These are phyloP conservation scores for Dacryopinax primogenitus DNA, from an alignment of 768 basidiomycete species.

Conservation along the genomic window DNA sequence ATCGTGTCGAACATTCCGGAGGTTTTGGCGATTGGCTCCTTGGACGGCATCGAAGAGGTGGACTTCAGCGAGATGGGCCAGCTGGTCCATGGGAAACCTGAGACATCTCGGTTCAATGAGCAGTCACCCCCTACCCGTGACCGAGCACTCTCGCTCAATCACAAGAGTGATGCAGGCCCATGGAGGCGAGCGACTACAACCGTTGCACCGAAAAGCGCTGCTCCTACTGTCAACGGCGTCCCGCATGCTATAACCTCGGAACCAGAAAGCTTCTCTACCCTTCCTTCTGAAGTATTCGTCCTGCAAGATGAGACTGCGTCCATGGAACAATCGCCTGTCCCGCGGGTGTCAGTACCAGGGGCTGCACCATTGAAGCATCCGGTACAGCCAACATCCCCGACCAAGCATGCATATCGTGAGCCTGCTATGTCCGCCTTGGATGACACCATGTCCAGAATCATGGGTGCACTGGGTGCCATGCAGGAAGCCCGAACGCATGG, in stretches of 20 bases:
- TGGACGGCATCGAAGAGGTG: constrained; percentile 61
- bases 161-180: constrained; percentile 30
- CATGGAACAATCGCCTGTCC: not conserved
- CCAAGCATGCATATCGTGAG: constrained; percentile 30
- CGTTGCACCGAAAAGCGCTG: not conserved
- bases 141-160: constrained; percentile 27
- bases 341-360: constrained; percentile 1
- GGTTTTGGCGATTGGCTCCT: constrained; percentile 34
- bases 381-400: constrained; percentile 25
- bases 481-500: not conserved
- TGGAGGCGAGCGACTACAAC: constrained; percentile 32
- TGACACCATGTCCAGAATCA: constrained; percentile 76
- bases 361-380: constrained; percentile 10
- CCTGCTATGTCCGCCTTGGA: constrained; percentile 60
- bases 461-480: constrained; percentile 43
- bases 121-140: constrained; percentile 18
- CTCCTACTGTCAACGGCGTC: not conserved
- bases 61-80: constrained; percentile 67
- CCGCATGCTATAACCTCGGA: not conserved
- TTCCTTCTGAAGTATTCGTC: not conserved
- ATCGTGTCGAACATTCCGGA: constrained; percentile 28
- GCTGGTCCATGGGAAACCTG: constrained; percentile 37
- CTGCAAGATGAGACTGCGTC: not conserved
- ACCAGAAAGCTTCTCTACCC: constrained; percentile 4
- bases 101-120: constrained; percentile 23